phyloP scores from a whole-genome alignment of 2,329 filamentous ascomycete species.

The Trichoderma sp. region DNA sequence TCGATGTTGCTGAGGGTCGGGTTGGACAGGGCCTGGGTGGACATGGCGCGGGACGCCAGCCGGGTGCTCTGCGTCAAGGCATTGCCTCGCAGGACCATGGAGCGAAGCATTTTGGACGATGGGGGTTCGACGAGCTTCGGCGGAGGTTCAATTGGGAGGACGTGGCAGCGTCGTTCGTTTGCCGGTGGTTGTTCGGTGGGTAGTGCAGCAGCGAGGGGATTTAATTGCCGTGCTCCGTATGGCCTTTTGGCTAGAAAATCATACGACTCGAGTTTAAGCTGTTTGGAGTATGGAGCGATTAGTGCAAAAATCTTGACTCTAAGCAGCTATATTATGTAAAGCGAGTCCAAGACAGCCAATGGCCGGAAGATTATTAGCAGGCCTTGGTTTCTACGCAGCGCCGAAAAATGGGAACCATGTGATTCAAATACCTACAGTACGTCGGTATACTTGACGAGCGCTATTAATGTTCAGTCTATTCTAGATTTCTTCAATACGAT shows the following conservation, averaged over 20 bases:
- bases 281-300: slow-evolving; percentile 17
- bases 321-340: slow-evolving; percentile 4
- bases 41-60: slow-evolving; percentile 57
- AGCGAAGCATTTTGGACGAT: slow-evolving; percentile 56
- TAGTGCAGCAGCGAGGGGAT: slow-evolving; percentile 33
- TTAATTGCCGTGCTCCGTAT: slow-evolving; percentile 30
- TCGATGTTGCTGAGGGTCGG: slow-evolving; percentile 97
- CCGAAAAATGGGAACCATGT: background rate
- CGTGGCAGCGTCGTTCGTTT: slow-evolving; percentile 30
- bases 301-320: slow-evolving; percentile 17
- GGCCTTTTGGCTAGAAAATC: slow-evolving; percentile 18
- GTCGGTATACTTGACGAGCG: background rate
- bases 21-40: slow-evolving; percentile 94
- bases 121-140: slow-evolving; percentile 30
- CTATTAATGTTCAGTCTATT: background rate
- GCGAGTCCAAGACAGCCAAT: background rate
- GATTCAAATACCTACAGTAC: background rate
- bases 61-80: slow-evolving; percentile 49
- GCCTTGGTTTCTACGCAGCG: background rate
- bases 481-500: background rate
- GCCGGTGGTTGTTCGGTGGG: slow-evolving; percentile 31
- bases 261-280: slow-evolving; percentile 24
- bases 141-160: slow-evolving; percentile 43
- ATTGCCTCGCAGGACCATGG: slow-evolving; percentile 58
- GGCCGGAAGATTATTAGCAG: background rate